Evolutionary conservation across 805 yeast species (phyloP).

Genomic region (Yarrowia phangngaensis): DNA sequence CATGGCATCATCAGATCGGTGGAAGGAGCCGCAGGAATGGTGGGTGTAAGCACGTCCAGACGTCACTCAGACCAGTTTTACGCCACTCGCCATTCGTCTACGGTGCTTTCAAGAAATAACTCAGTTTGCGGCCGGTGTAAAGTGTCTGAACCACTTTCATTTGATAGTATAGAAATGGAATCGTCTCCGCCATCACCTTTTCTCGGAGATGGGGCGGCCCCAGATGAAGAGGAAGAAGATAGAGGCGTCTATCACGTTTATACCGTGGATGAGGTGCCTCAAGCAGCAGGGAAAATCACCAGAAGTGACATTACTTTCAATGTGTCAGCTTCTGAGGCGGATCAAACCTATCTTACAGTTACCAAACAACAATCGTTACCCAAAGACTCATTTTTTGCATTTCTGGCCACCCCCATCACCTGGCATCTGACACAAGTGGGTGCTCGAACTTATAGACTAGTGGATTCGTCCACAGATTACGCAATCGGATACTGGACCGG

Average conservation of each 20-base stretch:
- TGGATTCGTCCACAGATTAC: slow-evolving; percentile 31
- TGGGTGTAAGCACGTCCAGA: slow-evolving; percentile 15
- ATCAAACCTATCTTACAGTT: slow-evolving; percentile 14
- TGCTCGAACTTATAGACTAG: slow-evolving; percentile 22
- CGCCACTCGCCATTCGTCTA: slow-evolving; percentile 6
- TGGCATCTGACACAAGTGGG: slow-evolving; percentile 29
- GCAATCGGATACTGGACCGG: slow-evolving; percentile 31
- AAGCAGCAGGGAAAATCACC: slow-evolving; percentile 5
- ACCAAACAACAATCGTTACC: neutral
- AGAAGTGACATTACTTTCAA: slow-evolving; percentile 3
- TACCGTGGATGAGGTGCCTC: slow-evolving; percentile 20
- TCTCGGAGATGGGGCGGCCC: neutral
- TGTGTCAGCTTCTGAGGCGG: slow-evolving; percentile 13
- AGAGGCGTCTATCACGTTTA: slow-evolving; percentile 17
- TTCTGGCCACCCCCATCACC: slow-evolving; percentile 28
- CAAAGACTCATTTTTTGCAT: slow-evolving; percentile 14
- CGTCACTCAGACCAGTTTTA: slow-evolving; percentile 21
- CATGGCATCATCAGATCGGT: slow-evolving; percentile 20
- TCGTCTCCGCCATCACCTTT: slow-evolving; percentile 5
- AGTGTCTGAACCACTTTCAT: slow-evolving; percentile 6
- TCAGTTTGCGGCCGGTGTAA: neutral
- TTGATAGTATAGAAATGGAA: slow-evolving; percentile 17
- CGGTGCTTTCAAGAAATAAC: slow-evolving; percentile 5
- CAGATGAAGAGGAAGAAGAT: neutral
- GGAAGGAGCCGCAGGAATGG: slow-evolving; percentile 21